phyloP scores from a whole-genome alignment of 169 alveolate genomes.

The Theileria annulata region DNA sequence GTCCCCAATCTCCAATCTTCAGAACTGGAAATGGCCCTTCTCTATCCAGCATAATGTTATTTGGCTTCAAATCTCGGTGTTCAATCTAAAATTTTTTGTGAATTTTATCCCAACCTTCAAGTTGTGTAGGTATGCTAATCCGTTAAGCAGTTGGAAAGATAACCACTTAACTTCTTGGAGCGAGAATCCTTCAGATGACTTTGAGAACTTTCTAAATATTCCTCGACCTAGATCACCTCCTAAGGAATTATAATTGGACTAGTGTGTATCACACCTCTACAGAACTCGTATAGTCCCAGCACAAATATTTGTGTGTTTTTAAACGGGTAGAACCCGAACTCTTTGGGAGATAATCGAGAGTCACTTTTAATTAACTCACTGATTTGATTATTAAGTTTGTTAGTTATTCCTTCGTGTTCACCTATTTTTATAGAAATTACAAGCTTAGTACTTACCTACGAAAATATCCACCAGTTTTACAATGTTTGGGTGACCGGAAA shows the following conservation, averaged over 20 bases:
- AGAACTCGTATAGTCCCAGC: slow-evolving; percentile 83
- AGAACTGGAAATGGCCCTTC: slow-evolving; percentile 67
- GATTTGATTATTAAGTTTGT: slow-evolving; percentile 39
- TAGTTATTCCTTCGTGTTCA: slow-evolving; percentile 45
- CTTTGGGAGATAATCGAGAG: slow-evolving; percentile 21
- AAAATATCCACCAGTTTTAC: slow-evolving; percentile 72
- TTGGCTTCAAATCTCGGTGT: slow-evolving; percentile 90
- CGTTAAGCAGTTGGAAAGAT: slow-evolving; percentile 93
- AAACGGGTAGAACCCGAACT: slow-evolving; percentile 55
- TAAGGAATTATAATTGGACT: slow-evolving; percentile 7
- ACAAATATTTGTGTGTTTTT: slow-evolving; percentile 72
- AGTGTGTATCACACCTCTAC: slow-evolving; percentile 73
- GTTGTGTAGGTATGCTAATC: slow-evolving; percentile 93
- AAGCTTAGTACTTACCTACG: slow-evolving; percentile 55
- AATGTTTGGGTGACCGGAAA: slow-evolving; percentile 76
- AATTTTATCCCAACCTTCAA: slow-evolving; percentile 73
- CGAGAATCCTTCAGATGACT: slow-evolving; percentile 72
- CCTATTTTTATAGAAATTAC: slow-evolving; percentile 6
- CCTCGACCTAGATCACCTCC: slow-evolving; percentile 65
- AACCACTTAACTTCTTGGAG: slow-evolving; percentile 82
- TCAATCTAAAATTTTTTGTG: slow-evolving; percentile 59
- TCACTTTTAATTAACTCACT: slow-evolving; percentile 33
- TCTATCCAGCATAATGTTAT: slow-evolving; percentile 84
- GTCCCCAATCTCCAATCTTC: slow-evolving; percentile 89
- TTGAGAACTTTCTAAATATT: slow-evolving; percentile 41